Conservation (phyloP, 2,329 filamentous ascomycete genomes). For the Fusarium sublunatum region DNA sequence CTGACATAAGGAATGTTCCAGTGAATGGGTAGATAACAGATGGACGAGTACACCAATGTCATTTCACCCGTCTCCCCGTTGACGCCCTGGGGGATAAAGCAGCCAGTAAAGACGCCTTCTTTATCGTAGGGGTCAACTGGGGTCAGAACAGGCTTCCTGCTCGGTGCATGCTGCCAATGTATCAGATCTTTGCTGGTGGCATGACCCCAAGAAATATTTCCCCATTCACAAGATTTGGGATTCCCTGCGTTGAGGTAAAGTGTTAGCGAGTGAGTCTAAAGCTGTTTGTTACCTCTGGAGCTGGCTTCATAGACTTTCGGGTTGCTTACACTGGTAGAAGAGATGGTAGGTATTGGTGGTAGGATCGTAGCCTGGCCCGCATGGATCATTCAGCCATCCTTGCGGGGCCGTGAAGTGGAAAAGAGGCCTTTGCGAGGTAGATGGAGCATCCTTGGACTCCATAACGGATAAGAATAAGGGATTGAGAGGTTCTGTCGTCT, state of each 20-base stretch:
- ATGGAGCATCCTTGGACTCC: too few species aligned
- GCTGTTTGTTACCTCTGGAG: too few species aligned
- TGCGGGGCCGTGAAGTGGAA: slow-evolving; percentile 6
- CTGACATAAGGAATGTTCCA: slow-evolving; percentile 51
- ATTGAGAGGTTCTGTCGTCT: too few species aligned
- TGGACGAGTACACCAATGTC: slow-evolving; percentile 48
- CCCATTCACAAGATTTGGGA: slow-evolving; percentile 50
- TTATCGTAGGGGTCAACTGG: slow-evolving; percentile 58
- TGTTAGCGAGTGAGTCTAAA: too few species aligned
- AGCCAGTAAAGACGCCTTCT: slow-evolving; percentile 63
- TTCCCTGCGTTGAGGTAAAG: slow-evolving; percentile 42
- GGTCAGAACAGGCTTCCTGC: slow-evolving; percentile 46
- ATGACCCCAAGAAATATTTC: slow-evolving; percentile 60
- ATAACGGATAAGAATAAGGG: too few species aligned
- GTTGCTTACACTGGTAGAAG: slow-evolving; percentile 24
- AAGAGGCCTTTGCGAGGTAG: not conserved
- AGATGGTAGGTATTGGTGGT: slow-evolving; percentile 23
- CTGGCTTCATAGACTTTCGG: too few species aligned
- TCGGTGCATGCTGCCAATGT: too few species aligned
- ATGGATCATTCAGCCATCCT: slow-evolving; percentile 29
- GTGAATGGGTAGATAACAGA: slow-evolving; percentile 48
- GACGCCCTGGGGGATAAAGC: slow-evolving; percentile 56
- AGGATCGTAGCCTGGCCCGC: slow-evolving; percentile 24
- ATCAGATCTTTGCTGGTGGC: slow-evolving; percentile 51
- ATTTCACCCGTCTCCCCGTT: slow-evolving; percentile 51